Base-by-base conservation (phyloP, 148 eudicot genomes). In the Diospyros kaki region DNA sequence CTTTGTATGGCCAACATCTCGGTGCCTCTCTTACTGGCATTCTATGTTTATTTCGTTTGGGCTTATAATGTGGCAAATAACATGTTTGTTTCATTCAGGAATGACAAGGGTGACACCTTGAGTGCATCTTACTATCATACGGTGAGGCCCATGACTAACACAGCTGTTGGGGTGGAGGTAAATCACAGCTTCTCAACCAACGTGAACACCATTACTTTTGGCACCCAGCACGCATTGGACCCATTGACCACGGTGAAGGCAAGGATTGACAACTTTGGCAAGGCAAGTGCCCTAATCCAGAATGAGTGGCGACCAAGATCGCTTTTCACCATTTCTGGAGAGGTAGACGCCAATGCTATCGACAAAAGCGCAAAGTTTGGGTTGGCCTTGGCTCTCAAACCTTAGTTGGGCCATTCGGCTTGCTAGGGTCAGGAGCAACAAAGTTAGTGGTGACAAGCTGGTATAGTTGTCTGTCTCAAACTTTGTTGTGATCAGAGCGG, bases 261-360 rank as follows among this genome's bases (percentile, higher is more conserved):
- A 39, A 87, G 93, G 28, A 75, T 93, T 45, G 77, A 91, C 86
- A 93, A 88, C 80, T 80, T 78, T 55, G 98, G 98, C 45, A 91
- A 76, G 81, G 88, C 84, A 15, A 89, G 83, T 68, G 97, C 90
- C 51, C 81, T 93, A 73, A 79, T 93, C 74, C 92, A 91, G 82
- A 92, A 91, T 4, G 93, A 89, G 84, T 88, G 92, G 85, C 87
- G 87, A 17, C 97, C 96, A 1, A 91, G 80, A 80, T 91, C 98
- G 12, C 76, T 85, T 28, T 64, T 93, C 77, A 89, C 94, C 72
- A 73, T 93, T 62, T 87, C 94, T 50, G 87, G 89, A n/a, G 98
- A 93, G 62, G 85, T 91, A n/a, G 97, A 93, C 81, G 85, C 92
- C 74, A 87, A 83, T 71, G 84, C 91, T 5, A 48, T 91, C 12